Conservation (phyloP, 164 flowering plant genomes). For the Magnolia changhungtana region DNA sequence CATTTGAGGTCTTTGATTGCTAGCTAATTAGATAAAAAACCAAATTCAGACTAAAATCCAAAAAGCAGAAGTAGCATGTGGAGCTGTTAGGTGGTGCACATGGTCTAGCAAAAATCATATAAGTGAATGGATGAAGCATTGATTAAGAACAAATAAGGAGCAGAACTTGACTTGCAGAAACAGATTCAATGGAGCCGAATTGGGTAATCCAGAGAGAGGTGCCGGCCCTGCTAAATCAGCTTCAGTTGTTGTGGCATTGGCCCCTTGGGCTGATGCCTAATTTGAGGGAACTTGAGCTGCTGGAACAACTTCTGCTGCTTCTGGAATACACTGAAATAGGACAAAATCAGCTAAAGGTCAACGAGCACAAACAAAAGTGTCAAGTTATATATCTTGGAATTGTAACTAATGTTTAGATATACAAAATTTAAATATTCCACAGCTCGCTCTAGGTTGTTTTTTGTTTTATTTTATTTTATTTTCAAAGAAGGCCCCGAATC, state of each 20-base stretch:
- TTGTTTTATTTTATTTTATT: too few relatives aligned
- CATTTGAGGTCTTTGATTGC: too few relatives aligned
- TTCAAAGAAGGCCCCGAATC: too few relatives aligned
- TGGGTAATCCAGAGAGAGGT: conserved; percentile 71
- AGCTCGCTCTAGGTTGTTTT: conserved; percentile 98
- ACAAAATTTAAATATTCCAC: conserved; percentile 93
- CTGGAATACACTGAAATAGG: conserved; percentile 85
- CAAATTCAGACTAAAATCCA: too few relatives aligned
- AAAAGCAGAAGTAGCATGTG: too few relatives aligned
- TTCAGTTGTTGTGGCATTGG: conserved; percentile 14
- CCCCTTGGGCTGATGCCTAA: conserved; percentile 31
- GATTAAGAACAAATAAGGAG: background rate
- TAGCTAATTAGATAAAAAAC: background rate
- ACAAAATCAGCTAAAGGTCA: conserved; percentile 10
- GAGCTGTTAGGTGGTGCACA: background rate
- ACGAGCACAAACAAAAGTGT: conserved; percentile 2
- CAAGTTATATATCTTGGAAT: background rate
- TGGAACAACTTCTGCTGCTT: conserved; percentile 69
- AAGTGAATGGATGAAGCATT: background rate
- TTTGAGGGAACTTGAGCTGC: conserved; percentile 39
- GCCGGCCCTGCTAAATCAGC: conserved; percentile 39
- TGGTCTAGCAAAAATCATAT: background rate
- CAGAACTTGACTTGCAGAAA: conserved; percentile 71
- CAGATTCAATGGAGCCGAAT: conserved; percentile 83
- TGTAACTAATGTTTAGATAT: conserved; percentile 20